Percentiles rank a stretch among this genome's conserved stretches.
Conservation (phyloP, 306 rosid genomes). For the Malus sieversii region DNA sequence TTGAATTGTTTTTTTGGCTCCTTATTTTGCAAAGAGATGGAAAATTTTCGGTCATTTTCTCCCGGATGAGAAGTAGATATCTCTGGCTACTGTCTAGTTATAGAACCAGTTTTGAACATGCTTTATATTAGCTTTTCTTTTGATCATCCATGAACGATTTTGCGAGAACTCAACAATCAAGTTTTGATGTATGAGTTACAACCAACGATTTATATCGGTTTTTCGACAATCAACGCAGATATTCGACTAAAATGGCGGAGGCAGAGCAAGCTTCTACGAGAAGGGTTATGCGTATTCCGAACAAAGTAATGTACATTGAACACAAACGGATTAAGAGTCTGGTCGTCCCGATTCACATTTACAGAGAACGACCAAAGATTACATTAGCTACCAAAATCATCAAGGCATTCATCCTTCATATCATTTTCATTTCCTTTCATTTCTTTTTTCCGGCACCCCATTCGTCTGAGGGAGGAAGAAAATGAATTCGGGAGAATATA, state of each 20-base stretch:
- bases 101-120: slow-evolving; percentile 1
- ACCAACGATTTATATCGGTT: no score
- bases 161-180: no score
- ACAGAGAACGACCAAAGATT: slow-evolving; percentile 6
- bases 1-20: background rate
- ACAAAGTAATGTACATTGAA: background rate
- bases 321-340: background rate
- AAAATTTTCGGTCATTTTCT: background rate
- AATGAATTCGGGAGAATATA: background rate
- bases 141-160: no score
- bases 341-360: slow-evolving; percentile 5
- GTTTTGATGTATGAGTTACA: no score
- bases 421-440: background rate
- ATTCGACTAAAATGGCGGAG: no score
- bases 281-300: background rate
- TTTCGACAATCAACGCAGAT: no score
- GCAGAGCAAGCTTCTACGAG: no score
- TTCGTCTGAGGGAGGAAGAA: background rate
- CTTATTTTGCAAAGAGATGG: slow-evolving; percentile 3
- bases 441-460: background rate
- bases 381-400: background rate
- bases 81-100: background rate
- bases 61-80: background rate
- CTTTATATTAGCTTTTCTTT: background rate
- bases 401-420: background rate